Conservation (phyloP, 1,284 basidiomycete genomes). For the Apiotrichum veenhuisii region DNA sequence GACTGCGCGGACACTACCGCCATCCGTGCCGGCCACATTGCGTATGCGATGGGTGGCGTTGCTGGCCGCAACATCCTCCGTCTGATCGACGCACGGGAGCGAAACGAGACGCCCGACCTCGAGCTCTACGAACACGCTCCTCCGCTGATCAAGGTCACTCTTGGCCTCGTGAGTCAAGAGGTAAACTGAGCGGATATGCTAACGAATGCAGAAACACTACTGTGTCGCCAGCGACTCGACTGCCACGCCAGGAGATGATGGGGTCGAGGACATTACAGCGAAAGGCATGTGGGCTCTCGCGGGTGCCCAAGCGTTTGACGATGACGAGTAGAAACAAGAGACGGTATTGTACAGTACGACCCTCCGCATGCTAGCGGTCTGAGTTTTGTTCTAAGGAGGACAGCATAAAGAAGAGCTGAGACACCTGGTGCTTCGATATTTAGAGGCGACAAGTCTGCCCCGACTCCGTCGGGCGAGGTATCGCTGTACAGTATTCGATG, state of each 20-base stretch:
- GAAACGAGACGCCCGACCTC: conserved; percentile 40
- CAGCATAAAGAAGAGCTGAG: too few species aligned
- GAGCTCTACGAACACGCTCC: conserved; percentile 58
- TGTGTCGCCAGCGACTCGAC: conserved; percentile 54
- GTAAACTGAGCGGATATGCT: neutral
- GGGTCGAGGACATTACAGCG: conserved; percentile 54
- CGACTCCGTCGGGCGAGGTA: too few species aligned
- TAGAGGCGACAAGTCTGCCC: too few species aligned
- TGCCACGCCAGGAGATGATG: conserved; percentile 53
- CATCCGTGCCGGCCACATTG: conserved; percentile 63
- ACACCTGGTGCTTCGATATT: too few species aligned
- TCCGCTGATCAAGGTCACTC: conserved; percentile 62
- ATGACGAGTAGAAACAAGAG: neutral
- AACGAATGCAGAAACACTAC: conserved; percentile 32
- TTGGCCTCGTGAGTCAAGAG: conserved; percentile 53
- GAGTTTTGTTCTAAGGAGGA: too few species aligned
- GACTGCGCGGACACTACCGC: conserved; percentile 50
- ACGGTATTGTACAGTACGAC: too few species aligned
- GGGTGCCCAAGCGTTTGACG: neutral
- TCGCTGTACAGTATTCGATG: too few species aligned
- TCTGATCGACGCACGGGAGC: conserved; percentile 31
- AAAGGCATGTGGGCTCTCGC: conserved; percentile 50
- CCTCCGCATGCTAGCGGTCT: too few species aligned
- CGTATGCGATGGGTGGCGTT: conserved; percentile 57
- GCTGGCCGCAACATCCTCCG: conserved; percentile 47